Percentiles rank a stretch among this genome's conserved stretches.
phyloP scores from a whole-genome alignment of 148 eudicot species.

The Fagopyrum tataricum region DNA sequence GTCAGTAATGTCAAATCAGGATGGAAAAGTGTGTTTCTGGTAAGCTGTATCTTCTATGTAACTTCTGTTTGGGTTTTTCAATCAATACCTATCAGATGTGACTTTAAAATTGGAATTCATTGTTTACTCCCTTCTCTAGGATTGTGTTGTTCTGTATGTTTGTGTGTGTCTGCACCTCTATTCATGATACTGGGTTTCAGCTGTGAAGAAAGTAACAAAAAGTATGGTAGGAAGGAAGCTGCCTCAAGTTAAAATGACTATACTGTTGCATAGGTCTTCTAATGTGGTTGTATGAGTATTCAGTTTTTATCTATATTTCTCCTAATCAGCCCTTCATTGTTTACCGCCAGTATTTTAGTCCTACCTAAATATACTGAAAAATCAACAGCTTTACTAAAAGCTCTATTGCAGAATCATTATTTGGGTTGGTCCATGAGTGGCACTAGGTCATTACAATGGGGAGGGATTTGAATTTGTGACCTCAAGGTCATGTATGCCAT shows the following conservation, averaged over 20 bases:
- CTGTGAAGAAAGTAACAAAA: not conserved
- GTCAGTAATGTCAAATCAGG: constrained; percentile 96
- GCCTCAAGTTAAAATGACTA: not conserved
- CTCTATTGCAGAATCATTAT: not conserved
- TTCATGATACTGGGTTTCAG: not conserved
- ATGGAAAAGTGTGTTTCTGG: constrained; percentile 98
- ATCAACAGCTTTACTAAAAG: not conserved
- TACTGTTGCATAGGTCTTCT: not conserved
- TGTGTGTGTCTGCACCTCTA: not conserved
- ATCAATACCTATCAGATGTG: not conserved
- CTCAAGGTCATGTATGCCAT: too few species aligned
- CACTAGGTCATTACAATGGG: too few species aligned
- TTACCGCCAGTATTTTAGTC: not conserved
- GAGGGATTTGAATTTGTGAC: too few species aligned
- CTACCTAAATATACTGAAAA: not conserved
- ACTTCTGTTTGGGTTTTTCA: not conserved
- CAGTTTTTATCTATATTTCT: not conserved
- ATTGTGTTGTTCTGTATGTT: not conserved
- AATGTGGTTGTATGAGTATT: not conserved
- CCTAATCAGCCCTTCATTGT: not conserved
- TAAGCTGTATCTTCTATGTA: constrained; percentile 20
- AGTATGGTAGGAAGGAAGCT: not conserved
- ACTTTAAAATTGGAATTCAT: not conserved
- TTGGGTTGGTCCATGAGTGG: too few species aligned
- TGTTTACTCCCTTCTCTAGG: not conserved